A percentile compares a stretch with the other conserved stretches of the same genome.
These are phyloP conservation scores for Styphnolobium japonicum DNA, from an alignment of 306 rosid species.

Conservation along the genomic window DNA sequence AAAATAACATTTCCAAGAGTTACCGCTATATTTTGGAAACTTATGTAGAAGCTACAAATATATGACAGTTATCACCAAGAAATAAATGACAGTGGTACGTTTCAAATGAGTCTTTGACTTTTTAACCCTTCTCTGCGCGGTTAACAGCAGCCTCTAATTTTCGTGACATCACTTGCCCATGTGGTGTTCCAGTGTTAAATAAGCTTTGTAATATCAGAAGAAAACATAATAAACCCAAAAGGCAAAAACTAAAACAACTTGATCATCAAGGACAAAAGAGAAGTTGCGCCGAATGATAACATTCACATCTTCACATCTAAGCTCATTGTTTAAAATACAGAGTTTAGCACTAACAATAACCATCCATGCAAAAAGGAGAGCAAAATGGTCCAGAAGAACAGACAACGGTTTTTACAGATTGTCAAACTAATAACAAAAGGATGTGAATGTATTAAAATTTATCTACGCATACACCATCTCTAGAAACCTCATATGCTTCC, in stretches of 20 bases:
- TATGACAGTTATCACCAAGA: too few species aligned
- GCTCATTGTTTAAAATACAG: not conserved
- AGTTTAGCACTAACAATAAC: not conserved
- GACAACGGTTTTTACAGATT: constrained; percentile 1
- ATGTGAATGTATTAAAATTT: constrained; percentile 49
- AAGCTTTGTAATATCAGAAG: not conserved
- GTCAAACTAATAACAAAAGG: not conserved
- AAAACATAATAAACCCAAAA: not conserved
- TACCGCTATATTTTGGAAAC: not conserved
- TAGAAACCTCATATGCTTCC: constrained; percentile 77
- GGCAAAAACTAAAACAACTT: not conserved
- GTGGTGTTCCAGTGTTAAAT: not conserved
- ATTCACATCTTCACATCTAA: constrained; percentile 19
- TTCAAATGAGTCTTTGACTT: not conserved
- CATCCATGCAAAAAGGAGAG: not conserved
- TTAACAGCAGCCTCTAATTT: not conserved
- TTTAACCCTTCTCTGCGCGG: not conserved
- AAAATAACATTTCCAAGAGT: too few species aligned
- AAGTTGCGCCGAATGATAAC: constrained; percentile 15
- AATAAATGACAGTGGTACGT: not conserved
- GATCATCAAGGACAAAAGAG: not conserved
- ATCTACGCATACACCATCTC: constrained; percentile 75
- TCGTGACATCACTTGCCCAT: not conserved
- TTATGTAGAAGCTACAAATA: too few species aligned
- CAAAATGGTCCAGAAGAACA: constrained; percentile 11